phyloP scores from a whole-genome alignment of 352 stramenopile genomes.

The Pythium pyrilobum region DNA sequence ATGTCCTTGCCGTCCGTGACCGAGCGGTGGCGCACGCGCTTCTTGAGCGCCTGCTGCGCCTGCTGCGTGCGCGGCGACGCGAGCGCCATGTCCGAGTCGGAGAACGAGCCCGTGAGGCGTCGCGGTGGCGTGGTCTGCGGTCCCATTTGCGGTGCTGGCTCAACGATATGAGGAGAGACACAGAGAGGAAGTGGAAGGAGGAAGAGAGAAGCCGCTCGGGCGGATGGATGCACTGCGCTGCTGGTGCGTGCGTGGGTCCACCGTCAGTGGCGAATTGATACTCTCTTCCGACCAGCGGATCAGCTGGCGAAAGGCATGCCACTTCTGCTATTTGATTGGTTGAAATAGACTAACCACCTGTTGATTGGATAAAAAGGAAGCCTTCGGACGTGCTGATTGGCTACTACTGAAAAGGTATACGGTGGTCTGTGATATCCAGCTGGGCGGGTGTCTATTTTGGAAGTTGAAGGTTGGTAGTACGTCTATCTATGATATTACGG shows the following conservation, averaged over 20 bases:
- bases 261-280: conserved; percentile 1
- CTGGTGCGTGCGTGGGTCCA: neutral
- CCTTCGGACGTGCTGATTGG: no score
- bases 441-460: conserved; percentile 7
- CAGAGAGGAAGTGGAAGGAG: neutral
- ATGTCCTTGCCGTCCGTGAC: conserved; percentile 71
- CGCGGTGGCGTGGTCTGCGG: conserved; percentile 2
- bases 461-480: conserved; percentile 12
- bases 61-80: conserved; percentile 13
- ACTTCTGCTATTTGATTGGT: conserved; percentile 1
- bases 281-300: conserved; percentile 1
- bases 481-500: no score
- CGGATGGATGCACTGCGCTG: conserved; percentile 17
- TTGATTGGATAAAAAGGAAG: neutral
- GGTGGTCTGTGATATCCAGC: neutral
- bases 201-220: neutral
- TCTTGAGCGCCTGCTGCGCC: conserved; percentile 36
- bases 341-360: neutral
- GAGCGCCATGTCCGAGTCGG: conserved; percentile 21
- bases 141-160: neutral
- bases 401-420: neutral
- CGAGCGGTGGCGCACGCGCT: conserved; percentile 70
- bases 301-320: no score
- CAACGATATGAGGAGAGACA: neutral
- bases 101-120: conserved; percentile 11